Conservation (phyloP, 2,329 filamentous ascomycete species). For the Chalaropsis thielavioides region DNA sequence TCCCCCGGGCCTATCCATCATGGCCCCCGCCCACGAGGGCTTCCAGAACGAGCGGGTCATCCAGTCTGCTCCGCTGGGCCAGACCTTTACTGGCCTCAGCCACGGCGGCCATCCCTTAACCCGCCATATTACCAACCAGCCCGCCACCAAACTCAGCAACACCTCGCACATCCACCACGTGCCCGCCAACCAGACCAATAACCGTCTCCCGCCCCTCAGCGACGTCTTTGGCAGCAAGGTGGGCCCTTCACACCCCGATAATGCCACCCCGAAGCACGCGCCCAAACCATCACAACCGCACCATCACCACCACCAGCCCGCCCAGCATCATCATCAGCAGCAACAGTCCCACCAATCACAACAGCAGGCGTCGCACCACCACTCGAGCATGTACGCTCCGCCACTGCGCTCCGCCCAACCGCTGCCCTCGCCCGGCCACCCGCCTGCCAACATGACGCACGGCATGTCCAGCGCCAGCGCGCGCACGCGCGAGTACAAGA, state of each 20-base stretch:
- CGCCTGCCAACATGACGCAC: constrained; percentile 33
- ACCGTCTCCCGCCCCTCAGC: constrained; percentile 81
- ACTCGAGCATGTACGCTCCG: constrained; percentile 35
- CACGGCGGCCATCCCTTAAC: constrained; percentile 64
- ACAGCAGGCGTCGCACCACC: constrained; percentile 21
- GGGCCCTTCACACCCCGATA: constrained; percentile 42
- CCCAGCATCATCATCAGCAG: constrained; percentile 1
- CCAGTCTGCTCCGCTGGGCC: constrained; percentile 86
- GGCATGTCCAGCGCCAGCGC: constrained; percentile 42
- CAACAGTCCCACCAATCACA: constrained; percentile 7
- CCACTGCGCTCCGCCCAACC: constrained; percentile 40
- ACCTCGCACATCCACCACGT: constrained; percentile 85
- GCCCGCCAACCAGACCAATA: constrained; percentile 75
- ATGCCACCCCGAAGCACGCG: constrained; percentile 21
- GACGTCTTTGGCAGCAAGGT: constrained; percentile 85
- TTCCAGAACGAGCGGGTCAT: constrained; percentile 92
- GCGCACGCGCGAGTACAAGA: constrained; percentile 76
- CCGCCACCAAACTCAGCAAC: constrained; percentile 58
- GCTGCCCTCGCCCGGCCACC: constrained; percentile 64
- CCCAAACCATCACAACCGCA: constrained; percentile 5
- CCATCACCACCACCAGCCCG: constrained; percentile 1
- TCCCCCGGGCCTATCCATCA: constrained; percentile 81
- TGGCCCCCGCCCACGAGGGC: constrained; percentile 81
- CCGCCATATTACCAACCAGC: constrained; percentile 65
- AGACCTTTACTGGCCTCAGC: constrained; percentile 76